Conservation (phyloP, 768 basidiomycete species). For the Hypholoma sublateritium region DNA sequence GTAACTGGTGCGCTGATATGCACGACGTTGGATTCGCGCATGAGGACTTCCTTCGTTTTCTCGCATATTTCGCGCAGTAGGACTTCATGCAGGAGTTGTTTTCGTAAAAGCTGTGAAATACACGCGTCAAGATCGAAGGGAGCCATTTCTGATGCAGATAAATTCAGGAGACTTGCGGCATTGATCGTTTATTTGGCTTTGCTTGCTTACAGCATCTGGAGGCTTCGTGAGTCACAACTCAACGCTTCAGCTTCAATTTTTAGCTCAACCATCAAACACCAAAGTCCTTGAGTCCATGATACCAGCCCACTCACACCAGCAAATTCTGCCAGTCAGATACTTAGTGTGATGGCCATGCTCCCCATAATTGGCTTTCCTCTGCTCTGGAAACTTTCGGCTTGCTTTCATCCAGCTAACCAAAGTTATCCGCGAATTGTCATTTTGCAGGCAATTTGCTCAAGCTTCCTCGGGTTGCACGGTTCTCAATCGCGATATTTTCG, state of each 20-base stretch:
- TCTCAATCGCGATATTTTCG: constrained; percentile 36
- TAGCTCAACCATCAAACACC: background rate
- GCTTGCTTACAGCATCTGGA: constrained; percentile 30
- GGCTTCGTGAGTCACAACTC: background rate
- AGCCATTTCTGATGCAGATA: constrained; percentile 37
- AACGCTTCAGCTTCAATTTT: background rate
- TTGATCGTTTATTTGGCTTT: constrained; percentile 36
- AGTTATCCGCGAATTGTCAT: background rate
- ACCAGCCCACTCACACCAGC: too few relatives aligned
- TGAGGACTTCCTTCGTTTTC: constrained; percentile 98
- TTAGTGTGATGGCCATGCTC: too few relatives aligned
- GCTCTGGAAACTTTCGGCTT: too few relatives aligned
- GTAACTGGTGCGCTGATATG: constrained; percentile 97
- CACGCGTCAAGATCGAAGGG: constrained; percentile 97
- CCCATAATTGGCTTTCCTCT: too few relatives aligned
- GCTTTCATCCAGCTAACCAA: too few relatives aligned
- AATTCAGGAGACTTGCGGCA: constrained; percentile 18
- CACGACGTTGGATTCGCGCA: constrained; percentile 98
- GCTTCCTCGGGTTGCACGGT: constrained; percentile 16
- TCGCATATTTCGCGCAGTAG: constrained; percentile 98
- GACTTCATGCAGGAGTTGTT: constrained; percentile 94
- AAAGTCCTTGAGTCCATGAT: too few relatives aligned
- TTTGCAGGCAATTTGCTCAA: constrained; percentile 16
- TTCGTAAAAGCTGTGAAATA: constrained; percentile 84
- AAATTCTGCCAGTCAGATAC: too few relatives aligned